phyloP scores from a whole-genome alignment of 768 basidiomycete species.

The Lactarius sp. region DNA sequence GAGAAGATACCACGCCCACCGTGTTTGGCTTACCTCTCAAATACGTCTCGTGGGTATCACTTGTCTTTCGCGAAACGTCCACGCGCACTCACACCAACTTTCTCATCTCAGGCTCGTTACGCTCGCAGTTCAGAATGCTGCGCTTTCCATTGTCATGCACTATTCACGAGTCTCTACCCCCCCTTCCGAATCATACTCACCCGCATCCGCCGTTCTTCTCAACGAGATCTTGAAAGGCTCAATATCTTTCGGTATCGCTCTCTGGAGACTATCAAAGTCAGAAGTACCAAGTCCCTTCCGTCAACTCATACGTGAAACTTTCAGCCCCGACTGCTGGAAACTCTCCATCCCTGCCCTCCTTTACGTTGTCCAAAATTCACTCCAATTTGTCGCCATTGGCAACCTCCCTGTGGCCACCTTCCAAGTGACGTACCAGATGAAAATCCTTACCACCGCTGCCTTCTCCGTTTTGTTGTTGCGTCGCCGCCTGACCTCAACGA shows the following conservation, averaged over 20 bases:
- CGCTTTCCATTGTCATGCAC: conserved; percentile 96
- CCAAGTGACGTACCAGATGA: conserved; percentile 98
- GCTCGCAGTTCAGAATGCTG: conserved; percentile 91
- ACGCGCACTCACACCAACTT: conserved; percentile 11
- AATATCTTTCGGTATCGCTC: conserved; percentile 86
- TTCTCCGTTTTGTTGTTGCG: conserved; percentile 85
- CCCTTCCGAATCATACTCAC: conserved; percentile 77
- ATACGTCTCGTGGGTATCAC: conserved; percentile 66
- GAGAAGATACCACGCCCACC: conserved; percentile 38
- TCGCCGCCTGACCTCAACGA: conserved; percentile 60
- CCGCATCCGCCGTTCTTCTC: conserved; percentile 88
- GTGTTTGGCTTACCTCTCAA: conserved; percentile 71
- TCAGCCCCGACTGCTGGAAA: conserved; percentile 94
- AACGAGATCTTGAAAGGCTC: conserved; percentile 92
- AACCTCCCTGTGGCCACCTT: conserved; percentile 97
- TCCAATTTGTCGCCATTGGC: conserved; percentile 93
- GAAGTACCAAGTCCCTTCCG: conserved; percentile 38
- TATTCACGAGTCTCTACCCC: conserved; percentile 91
- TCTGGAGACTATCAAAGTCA: conserved; percentile 37
- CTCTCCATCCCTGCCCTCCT: conserved; percentile 94
- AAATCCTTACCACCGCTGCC: conserved; percentile 93
- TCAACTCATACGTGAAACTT: conserved; percentile 65
- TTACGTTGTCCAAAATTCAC: conserved; percentile 93
- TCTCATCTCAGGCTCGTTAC: conserved; percentile 57
- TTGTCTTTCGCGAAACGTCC: not conserved